A percentile compares a stretch with the other conserved stretches of the same genome.
Evolutionary conservation across 257 asterid genomes (phyloP).

Genomic region (Pogostemon cablin): DNA sequence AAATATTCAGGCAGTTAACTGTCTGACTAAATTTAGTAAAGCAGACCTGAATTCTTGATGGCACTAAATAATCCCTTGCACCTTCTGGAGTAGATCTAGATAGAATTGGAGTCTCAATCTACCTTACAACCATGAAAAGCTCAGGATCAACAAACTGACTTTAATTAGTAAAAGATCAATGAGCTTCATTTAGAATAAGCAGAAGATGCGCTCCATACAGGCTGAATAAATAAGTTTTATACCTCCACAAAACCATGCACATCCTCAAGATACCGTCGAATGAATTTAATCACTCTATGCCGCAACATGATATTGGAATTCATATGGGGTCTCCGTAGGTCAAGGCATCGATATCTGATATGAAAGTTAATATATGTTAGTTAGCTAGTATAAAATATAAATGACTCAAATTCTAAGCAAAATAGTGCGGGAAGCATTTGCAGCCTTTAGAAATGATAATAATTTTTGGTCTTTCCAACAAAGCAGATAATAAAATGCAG

Average conservation of each 20-base stretch:
- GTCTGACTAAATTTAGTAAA: conserved; percentile 12
- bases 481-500: conserved; percentile 6
- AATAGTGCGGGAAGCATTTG: conserved; percentile 15
- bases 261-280: conserved; percentile 92
- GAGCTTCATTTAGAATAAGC: not conserved
- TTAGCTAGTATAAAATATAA: conserved; percentile 5
- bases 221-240: conserved; percentile 33
- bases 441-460: not conserved
- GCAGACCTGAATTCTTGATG: conserved; percentile 95
- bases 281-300: conserved; percentile 85
- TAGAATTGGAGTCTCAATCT: conserved; percentile 98
- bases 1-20: not conserved
- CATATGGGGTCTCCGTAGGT: conserved; percentile 87
- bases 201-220: not conserved
- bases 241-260: conserved; percentile 93
- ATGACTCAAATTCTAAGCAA: not conserved
- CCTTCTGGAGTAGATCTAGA: conserved; percentile 99
- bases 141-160: conserved; percentile 69
- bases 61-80: conserved; percentile 98
- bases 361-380: conserved; percentile 30
- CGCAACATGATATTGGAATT: conserved; percentile 77
- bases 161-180: conserved; percentile 25
- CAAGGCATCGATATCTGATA: conserved; percentile 90
- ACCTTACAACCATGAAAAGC: conserved; percentile 78
- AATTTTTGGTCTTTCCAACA: not conserved